Conservation (phyloP, 1,284 basidiomycete species). For the Porphyrellus sp. region DNA sequence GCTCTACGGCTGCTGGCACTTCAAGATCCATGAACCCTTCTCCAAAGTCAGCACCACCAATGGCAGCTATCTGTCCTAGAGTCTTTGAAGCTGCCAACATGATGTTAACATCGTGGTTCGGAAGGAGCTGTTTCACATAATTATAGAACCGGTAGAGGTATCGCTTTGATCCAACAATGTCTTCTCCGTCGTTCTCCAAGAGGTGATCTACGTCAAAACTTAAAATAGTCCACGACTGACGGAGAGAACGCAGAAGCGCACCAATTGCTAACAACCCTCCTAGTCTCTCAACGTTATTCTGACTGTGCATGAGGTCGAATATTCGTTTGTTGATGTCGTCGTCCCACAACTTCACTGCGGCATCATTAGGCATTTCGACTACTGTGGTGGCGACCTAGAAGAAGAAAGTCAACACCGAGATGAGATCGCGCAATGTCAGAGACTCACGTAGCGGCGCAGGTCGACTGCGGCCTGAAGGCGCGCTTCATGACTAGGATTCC, state of each 20-base stretch:
- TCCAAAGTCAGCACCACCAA: slow-evolving; percentile 78
- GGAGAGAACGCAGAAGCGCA: slow-evolving; percentile 36
- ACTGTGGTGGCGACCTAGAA: slow-evolving; percentile 65
- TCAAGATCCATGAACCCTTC: slow-evolving; percentile 87
- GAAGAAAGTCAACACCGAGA: slow-evolving; percentile 5
- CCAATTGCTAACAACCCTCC: slow-evolving; percentile 84
- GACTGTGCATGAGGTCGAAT: slow-evolving; percentile 82
- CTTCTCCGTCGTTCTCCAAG: slow-evolving; percentile 68
- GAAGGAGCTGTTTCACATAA: slow-evolving; percentile 84
- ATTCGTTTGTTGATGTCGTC: slow-evolving; percentile 75
- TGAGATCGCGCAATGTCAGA: slow-evolving; percentile 8
- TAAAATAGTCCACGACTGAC: slow-evolving; percentile 9
- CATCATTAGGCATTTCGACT: slow-evolving; percentile 75
- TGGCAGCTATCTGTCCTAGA: slow-evolving; percentile 76
- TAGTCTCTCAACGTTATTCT: slow-evolving; percentile 69
- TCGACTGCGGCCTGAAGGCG: slow-evolving; percentile 64
- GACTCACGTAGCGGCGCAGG: slow-evolving; percentile 65
- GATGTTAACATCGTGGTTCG: slow-evolving; percentile 80
- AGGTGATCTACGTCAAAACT: slow-evolving; percentile 54
- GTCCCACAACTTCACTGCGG: slow-evolving; percentile 76
- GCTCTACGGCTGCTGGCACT: slow-evolving; percentile 76
- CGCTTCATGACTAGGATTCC: slow-evolving; percentile 59
- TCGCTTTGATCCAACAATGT: slow-evolving; percentile 70
- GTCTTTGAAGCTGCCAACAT: slow-evolving; percentile 89
- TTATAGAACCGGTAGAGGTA: slow-evolving; percentile 88